Percentiles rank a stretch among this genome's conserved stretches.
These are phyloP conservation scores for Candida glaebosa DNA, from an alignment of 805 yeast species.

Conservation along the genomic window DNA sequence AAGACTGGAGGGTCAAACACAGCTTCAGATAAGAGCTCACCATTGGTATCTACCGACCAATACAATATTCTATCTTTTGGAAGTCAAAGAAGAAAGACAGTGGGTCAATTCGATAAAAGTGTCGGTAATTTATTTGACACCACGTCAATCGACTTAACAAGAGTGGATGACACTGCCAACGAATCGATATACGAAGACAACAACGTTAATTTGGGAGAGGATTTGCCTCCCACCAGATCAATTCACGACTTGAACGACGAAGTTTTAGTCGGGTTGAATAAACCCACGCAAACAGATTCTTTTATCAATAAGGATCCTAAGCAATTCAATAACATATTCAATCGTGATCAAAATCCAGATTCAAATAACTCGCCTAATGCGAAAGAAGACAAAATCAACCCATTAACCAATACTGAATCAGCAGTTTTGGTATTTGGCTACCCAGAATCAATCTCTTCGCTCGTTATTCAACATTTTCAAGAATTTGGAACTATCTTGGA, in stretches of 20 bases:
- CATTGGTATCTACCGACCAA: conserved; percentile 13
- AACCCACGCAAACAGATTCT: conserved; percentile 35
- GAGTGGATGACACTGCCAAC: conserved; percentile 28
- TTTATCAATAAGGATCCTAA: conserved; percentile 46
- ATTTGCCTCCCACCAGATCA: conserved; percentile 49
- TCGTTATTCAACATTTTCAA: conserved; percentile 67
- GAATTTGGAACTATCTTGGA: conserved; percentile 81
- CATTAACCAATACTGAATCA: conserved; percentile 41
- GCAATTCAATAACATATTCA: conserved; percentile 44
- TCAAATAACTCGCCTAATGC: conserved; percentile 6
- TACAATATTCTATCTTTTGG: conserved; percentile 39
- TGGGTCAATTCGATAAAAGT: conserved; percentile 6
- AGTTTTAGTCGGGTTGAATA: conserved; percentile 32
- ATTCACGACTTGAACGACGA: conserved; percentile 48
- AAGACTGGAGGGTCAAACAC: conserved; percentile 1
- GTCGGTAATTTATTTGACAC: conserved; percentile 4
- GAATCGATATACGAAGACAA: conserved; percentile 28
- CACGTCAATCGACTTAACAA: conserved; percentile 16
- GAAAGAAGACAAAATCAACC: conserved; percentile 13
- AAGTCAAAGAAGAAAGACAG: conserved; percentile 8
- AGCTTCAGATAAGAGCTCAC: background rate
- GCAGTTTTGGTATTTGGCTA: conserved; percentile 88
- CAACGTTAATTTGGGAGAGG: conserved; percentile 27
- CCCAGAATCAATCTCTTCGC: conserved; percentile 68
- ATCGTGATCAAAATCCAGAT: conserved; percentile 9